These are phyloP conservation scores for Tuber aestivum DNA, from an alignment of 495 filamentous ascomycete genomes.

Conservation along the genomic window DNA sequence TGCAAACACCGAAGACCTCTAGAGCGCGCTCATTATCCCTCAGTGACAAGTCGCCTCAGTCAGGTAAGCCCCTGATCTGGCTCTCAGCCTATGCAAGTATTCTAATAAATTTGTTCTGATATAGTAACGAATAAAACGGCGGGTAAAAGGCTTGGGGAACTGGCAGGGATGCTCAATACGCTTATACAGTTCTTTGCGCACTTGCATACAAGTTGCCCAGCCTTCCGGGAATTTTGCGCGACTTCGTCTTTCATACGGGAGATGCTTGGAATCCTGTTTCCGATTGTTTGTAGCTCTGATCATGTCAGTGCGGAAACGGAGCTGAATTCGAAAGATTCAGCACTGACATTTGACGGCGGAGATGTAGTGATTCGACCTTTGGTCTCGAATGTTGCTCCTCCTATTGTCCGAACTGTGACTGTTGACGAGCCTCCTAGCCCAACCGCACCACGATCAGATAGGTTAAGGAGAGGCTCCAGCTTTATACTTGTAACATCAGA, in stretches of 20 bases:
- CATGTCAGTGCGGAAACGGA: constrained; percentile 74
- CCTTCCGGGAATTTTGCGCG: constrained; percentile 73
- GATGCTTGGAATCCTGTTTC: constrained; percentile 71
- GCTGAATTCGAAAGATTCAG: constrained; percentile 67
- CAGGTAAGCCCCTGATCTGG: constrained; percentile 14
- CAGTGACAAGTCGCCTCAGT: constrained; percentile 21
- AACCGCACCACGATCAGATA: constrained; percentile 49
- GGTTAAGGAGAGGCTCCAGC: constrained; percentile 70
- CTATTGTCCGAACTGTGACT: constrained; percentile 66
- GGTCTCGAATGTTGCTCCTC: constrained; percentile 46
- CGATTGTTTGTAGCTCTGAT: constrained; percentile 77
- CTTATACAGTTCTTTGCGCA: constrained; percentile 74
- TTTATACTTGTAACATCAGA: constrained; percentile 81
- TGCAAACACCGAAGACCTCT: constrained; percentile 2
- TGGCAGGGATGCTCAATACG: constrained; percentile 58
- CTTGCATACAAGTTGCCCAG: constrained; percentile 63
- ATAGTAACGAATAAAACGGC: constrained; percentile 28
- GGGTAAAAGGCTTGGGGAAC: constrained; percentile 49
- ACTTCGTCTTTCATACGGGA: constrained; percentile 71
- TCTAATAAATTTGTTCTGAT: not conserved
- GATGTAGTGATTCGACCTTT: constrained; percentile 75
- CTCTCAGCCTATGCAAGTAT: not conserved
- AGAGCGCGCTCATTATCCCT: constrained; percentile 38
- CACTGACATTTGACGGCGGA: constrained; percentile 75
- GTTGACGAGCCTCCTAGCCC: constrained; percentile 52